phyloP scores from a whole-genome alignment of 2,329 filamentous ascomycete genomes.

The Neopestalotiopsis rosae region DNA sequence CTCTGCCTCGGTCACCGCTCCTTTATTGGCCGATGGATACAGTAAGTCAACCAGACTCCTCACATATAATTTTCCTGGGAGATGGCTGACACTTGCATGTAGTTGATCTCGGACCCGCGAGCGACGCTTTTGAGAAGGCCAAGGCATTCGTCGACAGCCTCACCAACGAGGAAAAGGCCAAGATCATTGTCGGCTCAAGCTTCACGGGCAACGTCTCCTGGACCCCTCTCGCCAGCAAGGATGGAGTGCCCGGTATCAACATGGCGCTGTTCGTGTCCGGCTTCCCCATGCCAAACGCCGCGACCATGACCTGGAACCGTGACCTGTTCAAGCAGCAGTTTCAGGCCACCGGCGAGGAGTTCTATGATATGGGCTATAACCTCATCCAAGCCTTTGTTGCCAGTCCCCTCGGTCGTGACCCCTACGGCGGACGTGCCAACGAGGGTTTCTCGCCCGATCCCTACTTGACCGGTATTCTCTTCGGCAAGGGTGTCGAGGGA shows the following conservation, averaged over 20 bases:
- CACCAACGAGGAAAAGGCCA: constrained; percentile 11
- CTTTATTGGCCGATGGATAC: constrained; percentile 8
- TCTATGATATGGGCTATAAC: constrained; percentile 25
- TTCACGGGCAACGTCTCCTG: constrained; percentile 2
- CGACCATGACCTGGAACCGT: constrained; percentile 28
- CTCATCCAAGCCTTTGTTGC: constrained; percentile 23
- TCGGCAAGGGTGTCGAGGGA: constrained; percentile 10
- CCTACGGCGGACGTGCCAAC: constrained; percentile 12
- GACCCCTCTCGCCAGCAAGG: constrained; percentile 18
- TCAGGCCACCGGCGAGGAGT: constrained; percentile 24
- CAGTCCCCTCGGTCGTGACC: constrained; percentile 21
- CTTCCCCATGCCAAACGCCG: constrained; percentile 24
- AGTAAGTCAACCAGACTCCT: background rate
- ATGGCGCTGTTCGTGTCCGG: constrained; percentile 26
- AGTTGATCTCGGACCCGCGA: constrained; percentile 14
- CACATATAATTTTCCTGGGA: background rate
- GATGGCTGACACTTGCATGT: background rate
- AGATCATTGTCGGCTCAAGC: constrained; percentile 14
- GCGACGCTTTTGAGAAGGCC: constrained; percentile 11
- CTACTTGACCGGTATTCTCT: constrained; percentile 13
- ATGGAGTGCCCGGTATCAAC: constrained; percentile 26
- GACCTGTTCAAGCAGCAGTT: constrained; percentile 23
- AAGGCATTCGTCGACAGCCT: constrained; percentile 8
- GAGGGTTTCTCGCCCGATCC: constrained; percentile 16
- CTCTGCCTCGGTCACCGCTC: background rate